phyloP scores from a whole-genome alignment of 495 filamentous ascomycete species.

The Thermochaetoides thermophila region DNA sequence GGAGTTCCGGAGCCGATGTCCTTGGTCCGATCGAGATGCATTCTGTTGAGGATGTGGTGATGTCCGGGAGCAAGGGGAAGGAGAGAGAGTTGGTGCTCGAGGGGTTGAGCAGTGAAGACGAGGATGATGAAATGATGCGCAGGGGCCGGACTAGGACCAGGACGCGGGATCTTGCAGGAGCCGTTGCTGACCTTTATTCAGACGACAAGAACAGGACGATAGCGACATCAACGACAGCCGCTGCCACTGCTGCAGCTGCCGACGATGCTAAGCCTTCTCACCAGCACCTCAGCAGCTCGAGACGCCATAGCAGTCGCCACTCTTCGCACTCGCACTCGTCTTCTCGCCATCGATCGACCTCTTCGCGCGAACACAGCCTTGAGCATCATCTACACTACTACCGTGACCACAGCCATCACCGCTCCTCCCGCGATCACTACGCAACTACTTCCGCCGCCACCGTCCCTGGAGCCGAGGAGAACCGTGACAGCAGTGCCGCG shows the following conservation, averaged over 20 bases:
- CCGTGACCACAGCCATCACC: constrained; percentile 13
- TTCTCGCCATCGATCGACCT: constrained; percentile 19
- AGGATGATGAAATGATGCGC: constrained; percentile 5
- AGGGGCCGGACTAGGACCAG: constrained; percentile 17
- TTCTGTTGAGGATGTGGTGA: no score
- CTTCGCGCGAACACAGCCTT: no score
- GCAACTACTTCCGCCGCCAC: no score
- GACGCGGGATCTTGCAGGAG: constrained; percentile 17
- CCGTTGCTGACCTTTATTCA: constrained; percentile 34
- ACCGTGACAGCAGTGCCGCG: constrained; percentile 16
- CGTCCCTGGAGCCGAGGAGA: no score
- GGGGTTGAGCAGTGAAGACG: constrained; percentile 9
- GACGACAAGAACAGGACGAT: constrained; percentile 25
- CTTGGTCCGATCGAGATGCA: constrained; percentile 19
- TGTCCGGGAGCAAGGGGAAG: no score
- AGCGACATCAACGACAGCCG: constrained; percentile 15
- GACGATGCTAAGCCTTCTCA: constrained; percentile 16
- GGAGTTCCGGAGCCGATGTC: constrained; percentile 14
- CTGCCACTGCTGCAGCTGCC: no score
- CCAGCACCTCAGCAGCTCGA: no score
- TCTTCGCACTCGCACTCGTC: no score
- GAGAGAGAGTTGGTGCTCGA: constrained; percentile 21
- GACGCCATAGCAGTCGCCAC: constrained; percentile 23
- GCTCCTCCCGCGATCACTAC: no score
- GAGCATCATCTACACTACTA: no score